Evolutionary conservation across 2,329 filamentous ascomycete species (phyloP), one percentile per base, ranked within the genome.

Genomic region (Fusarium acutatum): DNA sequence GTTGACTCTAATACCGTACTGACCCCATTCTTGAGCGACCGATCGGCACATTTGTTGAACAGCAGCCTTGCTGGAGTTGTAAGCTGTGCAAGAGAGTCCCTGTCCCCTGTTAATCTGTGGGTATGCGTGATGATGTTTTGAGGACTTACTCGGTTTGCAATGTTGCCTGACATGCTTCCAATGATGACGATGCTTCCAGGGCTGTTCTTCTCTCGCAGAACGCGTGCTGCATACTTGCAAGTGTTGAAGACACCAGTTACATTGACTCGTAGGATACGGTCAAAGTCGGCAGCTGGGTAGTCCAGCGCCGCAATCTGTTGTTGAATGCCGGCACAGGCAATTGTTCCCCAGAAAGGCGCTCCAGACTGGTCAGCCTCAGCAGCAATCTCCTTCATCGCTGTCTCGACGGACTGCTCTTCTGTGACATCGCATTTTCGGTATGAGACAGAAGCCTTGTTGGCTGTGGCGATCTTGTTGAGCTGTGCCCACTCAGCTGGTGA

Each of bases 201-300:
- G 1, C 76, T 80, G 13, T 83, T 81, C 50, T 80, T 81, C 53
- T 82, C 80, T n/a, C 83, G 80, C 74, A 88, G 79, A 41, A 91
- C 88, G 68, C 88, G 86, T 58, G 91, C 92, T 32, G 91, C 89
- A 64, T 91, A 90, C 83, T 93, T 91, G 67, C 91, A 91, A 77
- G 91, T 93, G 80, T 91, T 86, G 81, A 91, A 91, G 32, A 88
- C 89, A n/a, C 92, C 92, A 54, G 87, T 92, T 74, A 94, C 83
- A 80, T 94, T 93, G 73, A 92, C 90, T 78, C 91, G 85, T 78
- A 94, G 84, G 75, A 94, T 90, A 80, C 92, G 88, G 77, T 91
- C 86, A 86, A 91, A 93, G 79, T 89, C 89, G 79, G 91, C 79
- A 32, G 82, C 78, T 7, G 83, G 82, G 60, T 87, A 87, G 15